Base-by-base conservation (phyloP, 305 asterid genomes). In the Nicotiana rustica region DNA sequence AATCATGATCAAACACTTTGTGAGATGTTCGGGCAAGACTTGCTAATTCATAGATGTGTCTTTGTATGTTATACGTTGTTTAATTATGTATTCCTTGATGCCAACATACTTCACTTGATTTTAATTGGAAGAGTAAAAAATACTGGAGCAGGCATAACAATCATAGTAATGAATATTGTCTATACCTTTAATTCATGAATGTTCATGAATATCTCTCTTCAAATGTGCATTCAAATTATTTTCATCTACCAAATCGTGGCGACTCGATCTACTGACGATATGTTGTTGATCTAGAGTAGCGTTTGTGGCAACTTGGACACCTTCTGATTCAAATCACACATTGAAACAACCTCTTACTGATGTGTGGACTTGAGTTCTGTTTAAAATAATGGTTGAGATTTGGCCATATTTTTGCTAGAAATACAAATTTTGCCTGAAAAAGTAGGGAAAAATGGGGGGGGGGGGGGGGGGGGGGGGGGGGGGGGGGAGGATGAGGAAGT, bases 101-200 rank as follows among this genome's bases (percentile, higher is more conserved):
- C 15, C 79, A 71, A 21, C 79, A 73, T 70, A 70, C 78, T 70
- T 70, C 59, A 70, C 12, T 6, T 9, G 18, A 10, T 21, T 1
- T 4, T 47, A 47, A 36, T 5, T 36, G 41, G 41, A 36, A 6
- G 47, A 73, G 21, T 21, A 57, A 73, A 73, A 62, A 12, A 47
- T 73, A 73, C 61, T 73, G 61, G 49, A 73, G 79, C 21, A 6
- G 79, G 21, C 38, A 71, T 47, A 47, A 47, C 38, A 21, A 44
- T 19, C 47, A 47, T 73, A 47, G 61, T 21, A 19, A 21, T 47
- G 78, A 70, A 44, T 70, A 19, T 4, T 44, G 60, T 70, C 77
- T 69, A 31, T n/a, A 68, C 18, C 29, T 69, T 18, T 69, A 38
- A n/a, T 2, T 69, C 33, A 69, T 69, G 77, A 41, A 70, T 70